phyloP scores from a whole-genome alignment of 2,329 filamentous ascomycete species.

The Calonectria honghensis region DNA sequence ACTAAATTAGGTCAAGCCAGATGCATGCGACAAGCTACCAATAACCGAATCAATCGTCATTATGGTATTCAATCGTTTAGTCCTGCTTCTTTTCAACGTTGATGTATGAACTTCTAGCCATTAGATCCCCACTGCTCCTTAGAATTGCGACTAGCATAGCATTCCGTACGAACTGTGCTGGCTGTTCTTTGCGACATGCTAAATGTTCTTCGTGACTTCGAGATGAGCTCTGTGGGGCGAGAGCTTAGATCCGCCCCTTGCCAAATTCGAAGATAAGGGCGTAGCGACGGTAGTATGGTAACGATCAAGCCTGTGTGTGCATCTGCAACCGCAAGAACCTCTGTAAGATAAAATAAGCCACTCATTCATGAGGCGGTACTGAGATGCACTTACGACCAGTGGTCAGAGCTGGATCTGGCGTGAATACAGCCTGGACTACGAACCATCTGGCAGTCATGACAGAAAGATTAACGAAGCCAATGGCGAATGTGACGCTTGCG shows the following conservation, averaged over 20 bases:
- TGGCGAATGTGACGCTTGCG: constrained; percentile 15
- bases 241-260: constrained; percentile 13
- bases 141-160: neutral
- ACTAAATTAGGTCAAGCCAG: neutral
- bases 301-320: neutral
- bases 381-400: constrained; percentile 9
- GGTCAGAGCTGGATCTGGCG: neutral
- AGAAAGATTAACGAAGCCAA: constrained; percentile 23
- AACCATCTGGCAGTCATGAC: constrained; percentile 20
- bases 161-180: neutral
- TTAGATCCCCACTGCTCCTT: neutral
- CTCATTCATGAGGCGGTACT: neutral
- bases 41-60: too few relatives aligned
- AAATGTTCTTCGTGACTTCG: neutral
- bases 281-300: constrained; percentile 1
- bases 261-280: constrained; percentile 12
- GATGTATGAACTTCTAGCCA: neutral
- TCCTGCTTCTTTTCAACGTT: neutral
- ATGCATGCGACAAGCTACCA: neutral
- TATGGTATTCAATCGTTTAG: neutral
- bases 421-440: constrained; percentile 23
- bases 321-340: constrained; percentile 14
- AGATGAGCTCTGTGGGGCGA: neutral
- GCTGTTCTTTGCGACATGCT: neutral
- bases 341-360: neutral